Base-by-base conservation (phyloP, 441 rosid genomes). In the Iberis amara region DNA sequence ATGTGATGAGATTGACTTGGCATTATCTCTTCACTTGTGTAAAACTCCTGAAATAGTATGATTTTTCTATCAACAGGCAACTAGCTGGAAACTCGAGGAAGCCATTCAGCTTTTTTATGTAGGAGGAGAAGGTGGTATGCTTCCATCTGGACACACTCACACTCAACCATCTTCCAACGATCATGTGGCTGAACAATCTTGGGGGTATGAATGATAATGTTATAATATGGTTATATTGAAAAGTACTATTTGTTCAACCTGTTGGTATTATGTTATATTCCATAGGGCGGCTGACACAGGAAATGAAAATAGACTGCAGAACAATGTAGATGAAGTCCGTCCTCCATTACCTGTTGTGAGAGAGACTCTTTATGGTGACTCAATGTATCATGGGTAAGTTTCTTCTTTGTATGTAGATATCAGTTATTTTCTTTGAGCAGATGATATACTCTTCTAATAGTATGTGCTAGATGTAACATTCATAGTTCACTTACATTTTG, bases 81-180 rank as follows among this genome's bases (percentile, higher is more conserved):
- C 98, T 12, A 77, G 84, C 67, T 92, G 98, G 98, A 83, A 84
- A 56, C 94, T 92, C 64, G 98, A 92, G 40, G 98, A 88, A 55
- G 98, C 98, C 50, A 42, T 92, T 62, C 95, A 88, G 81, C 78
- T 92, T 52, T 92, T 92, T 66, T 88, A 79, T 71, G 79, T 92
- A 13, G 95, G 94, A 59, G 80, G 77, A 59, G 96, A 88, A 62
- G 71, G 62, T 43, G 81, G 78, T 55, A 66, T 48, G 39, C 55
- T 56, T 47, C 73, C 76, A 0, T 39, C 89, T 30, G 68, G 66
- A n/a, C n/a, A n/a, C 52, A 68, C 85, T 39, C 73, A 59, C 15
- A 57, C 84, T 55, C 80, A 78, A 43, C 51, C 62, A 6, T 28
- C 48, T 21, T 75, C 71, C 30, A 69, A 52, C 36, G 51, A 55